phyloP scores from a whole-genome alignment of 1,284 basidiomycete species.

The Spongiforma sp. region DNA sequence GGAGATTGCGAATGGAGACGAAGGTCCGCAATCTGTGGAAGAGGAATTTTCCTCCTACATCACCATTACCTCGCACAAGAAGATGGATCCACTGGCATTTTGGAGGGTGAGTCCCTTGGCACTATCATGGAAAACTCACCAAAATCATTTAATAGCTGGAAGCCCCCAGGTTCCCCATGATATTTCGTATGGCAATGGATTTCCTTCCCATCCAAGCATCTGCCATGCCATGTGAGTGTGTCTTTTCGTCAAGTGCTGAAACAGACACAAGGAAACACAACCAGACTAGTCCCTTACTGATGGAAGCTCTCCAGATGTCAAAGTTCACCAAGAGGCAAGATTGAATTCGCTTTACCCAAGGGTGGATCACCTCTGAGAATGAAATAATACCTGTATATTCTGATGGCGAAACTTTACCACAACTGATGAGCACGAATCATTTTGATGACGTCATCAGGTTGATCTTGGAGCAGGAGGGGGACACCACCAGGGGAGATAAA shows the following conservation, averaged over 20 bases:
- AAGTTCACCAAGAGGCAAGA: background rate
- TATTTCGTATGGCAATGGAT: slow-evolving; percentile 1
- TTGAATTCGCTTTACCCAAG: too few species aligned
- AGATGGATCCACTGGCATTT: background rate
- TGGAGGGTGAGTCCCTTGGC: background rate
- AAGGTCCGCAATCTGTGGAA: background rate
- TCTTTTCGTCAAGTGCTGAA: background rate
- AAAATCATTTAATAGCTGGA: background rate
- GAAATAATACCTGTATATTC: too few species aligned
- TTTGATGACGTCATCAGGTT: too few species aligned
- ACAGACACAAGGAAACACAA: background rate
- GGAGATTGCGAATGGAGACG: background rate
- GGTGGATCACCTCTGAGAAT: too few species aligned
- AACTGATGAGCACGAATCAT: too few species aligned
- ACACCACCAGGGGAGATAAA: too few species aligned
- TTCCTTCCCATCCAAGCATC: background rate
- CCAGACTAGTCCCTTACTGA: background rate
- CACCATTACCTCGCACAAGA: background rate
- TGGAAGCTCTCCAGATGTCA: background rate
- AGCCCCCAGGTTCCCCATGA: background rate
- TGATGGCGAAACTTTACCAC: too few species aligned
- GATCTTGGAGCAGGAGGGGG: too few species aligned
- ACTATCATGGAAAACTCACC: too few species aligned
- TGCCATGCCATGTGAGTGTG: background rate
- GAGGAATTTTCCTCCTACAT: background rate